phyloP scores from a whole-genome alignment of 2,329 filamentous ascomycete genomes.

The Penicillium sp. region DNA sequence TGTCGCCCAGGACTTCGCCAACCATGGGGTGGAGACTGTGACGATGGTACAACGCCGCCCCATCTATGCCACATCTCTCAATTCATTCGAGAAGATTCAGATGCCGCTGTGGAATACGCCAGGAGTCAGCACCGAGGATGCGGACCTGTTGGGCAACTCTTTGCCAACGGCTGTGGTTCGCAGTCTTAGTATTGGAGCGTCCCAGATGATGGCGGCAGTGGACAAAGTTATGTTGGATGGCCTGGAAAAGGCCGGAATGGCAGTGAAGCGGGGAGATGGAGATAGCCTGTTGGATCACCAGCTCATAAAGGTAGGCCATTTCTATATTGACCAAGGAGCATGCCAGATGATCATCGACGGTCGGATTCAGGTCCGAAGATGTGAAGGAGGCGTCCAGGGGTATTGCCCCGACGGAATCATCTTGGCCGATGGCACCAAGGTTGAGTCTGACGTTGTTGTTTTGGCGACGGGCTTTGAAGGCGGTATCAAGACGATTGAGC shows the following conservation, averaged over 20 bases:
- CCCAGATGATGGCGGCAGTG: conserved; percentile 5
- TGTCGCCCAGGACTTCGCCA: conserved; percentile 6
- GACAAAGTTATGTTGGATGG: conserved; percentile 7
- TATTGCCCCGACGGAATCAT: conserved; percentile 2
- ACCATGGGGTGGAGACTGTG: conserved; percentile 2
- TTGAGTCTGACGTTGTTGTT: conserved; percentile 6
- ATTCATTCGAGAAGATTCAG: conserved; percentile 3
- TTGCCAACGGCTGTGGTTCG: conserved; percentile 7
- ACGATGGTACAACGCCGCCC: conserved; percentile 6
- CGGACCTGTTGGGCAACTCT: conserved; percentile 7
- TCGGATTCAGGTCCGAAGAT: conserved; percentile 5
- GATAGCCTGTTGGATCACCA: conserved; percentile 6
- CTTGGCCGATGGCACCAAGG: conserved; percentile 3
- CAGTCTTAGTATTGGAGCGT: conserved; percentile 2
- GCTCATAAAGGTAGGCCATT: conserved; percentile 6
- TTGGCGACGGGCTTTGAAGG: conserved; percentile 5
- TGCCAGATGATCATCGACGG: conserved; percentile 8
- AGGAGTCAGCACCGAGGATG: conserved; percentile 9
- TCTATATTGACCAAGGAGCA: conserved; percentile 11
- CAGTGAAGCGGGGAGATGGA: conserved; percentile 4
- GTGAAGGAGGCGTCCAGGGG: conserved; percentile 6
- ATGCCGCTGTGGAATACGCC: conserved; percentile 4
- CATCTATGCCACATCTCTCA: conserved; percentile 4
- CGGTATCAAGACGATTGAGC: not conserved
- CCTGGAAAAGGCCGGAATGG: conserved; percentile 6